These are phyloP conservation scores for Eragrostis curvula DNA, from an alignment of 176 grass and related monocot genomes.

Conservation along the genomic window DNA sequence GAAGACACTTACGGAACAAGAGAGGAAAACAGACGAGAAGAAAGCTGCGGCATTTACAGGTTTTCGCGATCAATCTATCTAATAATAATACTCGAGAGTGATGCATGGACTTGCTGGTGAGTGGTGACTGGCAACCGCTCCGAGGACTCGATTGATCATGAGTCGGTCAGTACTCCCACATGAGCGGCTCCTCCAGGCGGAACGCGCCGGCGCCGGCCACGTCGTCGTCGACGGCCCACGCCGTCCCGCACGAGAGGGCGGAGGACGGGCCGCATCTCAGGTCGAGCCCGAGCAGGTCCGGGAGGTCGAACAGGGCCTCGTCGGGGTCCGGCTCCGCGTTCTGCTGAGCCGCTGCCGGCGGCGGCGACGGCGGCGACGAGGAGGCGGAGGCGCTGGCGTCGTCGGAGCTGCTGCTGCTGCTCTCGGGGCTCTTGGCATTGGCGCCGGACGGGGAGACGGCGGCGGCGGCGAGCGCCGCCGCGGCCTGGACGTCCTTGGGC, in stretches of 20 bases:
- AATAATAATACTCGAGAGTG: neutral
- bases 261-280: slow-evolving; percentile 63
- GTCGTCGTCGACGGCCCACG: slow-evolving; percentile 60
- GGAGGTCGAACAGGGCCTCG: slow-evolving; percentile 80
- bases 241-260: slow-evolving; percentile 30
- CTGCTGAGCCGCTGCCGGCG: neutral
- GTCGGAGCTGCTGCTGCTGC: neutral
- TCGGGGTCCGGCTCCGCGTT: slow-evolving; percentile 32
- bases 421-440: slow-evolving; percentile 48
- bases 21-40: no score
- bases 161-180: slow-evolving; percentile 85
- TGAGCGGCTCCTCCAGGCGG: slow-evolving; percentile 72
- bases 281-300: slow-evolving; percentile 80
- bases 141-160: slow-evolving; percentile 15
- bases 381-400: slow-evolving; percentile 4
- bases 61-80: slow-evolving; percentile 19
- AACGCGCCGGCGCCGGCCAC: slow-evolving; percentile 46
- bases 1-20: neutral
- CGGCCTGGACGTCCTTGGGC: slow-evolving; percentile 68
- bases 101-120: neutral
- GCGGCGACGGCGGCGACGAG: no score
- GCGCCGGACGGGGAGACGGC: slow-evolving; percentile 20
- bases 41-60: slow-evolving; percentile 40
- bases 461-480: slow-evolving; percentile 52
- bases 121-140: neutral